A percentile compares a stretch with the other conserved stretches of the same genome.
These are phyloP conservation scores for Pseudopithomyces maydicus DNA, from an alignment of 2,329 filamentous ascomycete species.

Conservation along the genomic window DNA sequence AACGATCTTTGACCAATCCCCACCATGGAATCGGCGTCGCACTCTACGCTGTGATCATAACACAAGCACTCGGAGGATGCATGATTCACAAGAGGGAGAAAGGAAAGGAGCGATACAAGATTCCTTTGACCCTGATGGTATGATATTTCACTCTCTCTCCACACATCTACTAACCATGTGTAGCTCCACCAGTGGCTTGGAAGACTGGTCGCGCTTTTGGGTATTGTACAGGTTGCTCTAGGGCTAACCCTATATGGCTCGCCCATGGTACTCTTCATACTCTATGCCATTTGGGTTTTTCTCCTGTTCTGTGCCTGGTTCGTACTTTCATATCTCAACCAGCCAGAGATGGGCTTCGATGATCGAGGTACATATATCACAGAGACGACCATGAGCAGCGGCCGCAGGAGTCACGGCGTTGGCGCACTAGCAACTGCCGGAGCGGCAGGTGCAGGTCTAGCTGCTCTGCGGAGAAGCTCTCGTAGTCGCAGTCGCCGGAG, in stretches of 20 bases:
- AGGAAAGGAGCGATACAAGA: slow-evolving; percentile 57
- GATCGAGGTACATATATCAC: slow-evolving; percentile 64
- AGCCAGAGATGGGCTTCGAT: slow-evolving; percentile 58
- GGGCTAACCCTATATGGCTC: slow-evolving; percentile 93
- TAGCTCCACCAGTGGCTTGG: slow-evolving; percentile 90
- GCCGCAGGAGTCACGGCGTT: slow-evolving; percentile 43
- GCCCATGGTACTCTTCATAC: slow-evolving; percentile 80
- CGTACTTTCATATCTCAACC: slow-evolving; percentile 73
- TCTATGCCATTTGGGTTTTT: slow-evolving; percentile 80
- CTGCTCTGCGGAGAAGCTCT: slow-evolving; percentile 54
- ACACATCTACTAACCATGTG: slow-evolving; percentile 39
- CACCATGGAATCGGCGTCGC: slow-evolving; percentile 85
- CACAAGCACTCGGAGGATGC: slow-evolving; percentile 73
- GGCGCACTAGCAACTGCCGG: slow-evolving; percentile 60
- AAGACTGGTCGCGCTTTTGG: slow-evolving; percentile 76
- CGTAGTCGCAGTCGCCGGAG: slow-evolving; percentile 46
- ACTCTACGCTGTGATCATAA: slow-evolving; percentile 73
- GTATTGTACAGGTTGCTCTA: slow-evolving; percentile 84
- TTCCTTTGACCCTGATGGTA: slow-evolving; percentile 64
- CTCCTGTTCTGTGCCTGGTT: slow-evolving; percentile 78
- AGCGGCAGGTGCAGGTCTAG: slow-evolving; percentile 62
- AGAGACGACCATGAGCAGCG: slow-evolving; percentile 55
- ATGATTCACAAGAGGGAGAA: slow-evolving; percentile 63
- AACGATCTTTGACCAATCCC: slow-evolving; percentile 75
- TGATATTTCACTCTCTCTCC: slow-evolving; percentile 16